Evolutionary conservation across 805 yeast genomes (phyloP), one percentile per base, ranked within the genome.

Genomic region (Brettanomyces naardenensis): DNA sequence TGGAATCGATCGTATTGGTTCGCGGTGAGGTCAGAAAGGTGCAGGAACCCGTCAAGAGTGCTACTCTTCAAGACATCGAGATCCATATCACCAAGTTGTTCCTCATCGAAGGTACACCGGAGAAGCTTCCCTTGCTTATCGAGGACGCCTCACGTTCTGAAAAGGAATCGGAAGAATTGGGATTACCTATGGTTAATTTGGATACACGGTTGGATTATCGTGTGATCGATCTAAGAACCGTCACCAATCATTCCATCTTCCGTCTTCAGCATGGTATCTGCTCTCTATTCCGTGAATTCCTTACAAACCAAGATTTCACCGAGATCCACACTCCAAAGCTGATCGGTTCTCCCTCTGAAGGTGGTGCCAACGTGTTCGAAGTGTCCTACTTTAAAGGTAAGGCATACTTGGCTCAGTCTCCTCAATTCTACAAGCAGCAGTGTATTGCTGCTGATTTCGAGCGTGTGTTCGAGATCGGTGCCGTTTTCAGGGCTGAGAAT

Each of bases 401-500:
- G 44, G 97, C 97, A 5, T 92, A 74, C 63, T 68, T 92, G 59
- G 98, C 99, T 14, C 99, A 92, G 70, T 86, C 96, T 29, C 99
- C 99, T 35, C 99, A 92, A 71, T 75, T 92, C 50, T 86, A 92
- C 72, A 92, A 92, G 71, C 97, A 92, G 69, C 95, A 90, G 73
- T 77, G 90, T 62, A 92, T 92, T 65, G 95, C 97, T 33, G 94
- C 95, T 43, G 99, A 92, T 68, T 92, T 90, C 54, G 98, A 92
- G 70, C 78, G 77, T 54, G 99, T 92, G 35, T 92, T 78, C 59
- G 99, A 92, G 69, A 74, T 92, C 55, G 97, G 92, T 2, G 97
- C 99, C 27, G 97, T 92, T 31, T 92, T 92, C 76, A 79, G 99
- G 67, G 99, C 99, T 41, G 99, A 92, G 65, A 90, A 92, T 73